Conservation (phyloP, 345 rosid genomes). For the Gossypium longicalyx region DNA sequence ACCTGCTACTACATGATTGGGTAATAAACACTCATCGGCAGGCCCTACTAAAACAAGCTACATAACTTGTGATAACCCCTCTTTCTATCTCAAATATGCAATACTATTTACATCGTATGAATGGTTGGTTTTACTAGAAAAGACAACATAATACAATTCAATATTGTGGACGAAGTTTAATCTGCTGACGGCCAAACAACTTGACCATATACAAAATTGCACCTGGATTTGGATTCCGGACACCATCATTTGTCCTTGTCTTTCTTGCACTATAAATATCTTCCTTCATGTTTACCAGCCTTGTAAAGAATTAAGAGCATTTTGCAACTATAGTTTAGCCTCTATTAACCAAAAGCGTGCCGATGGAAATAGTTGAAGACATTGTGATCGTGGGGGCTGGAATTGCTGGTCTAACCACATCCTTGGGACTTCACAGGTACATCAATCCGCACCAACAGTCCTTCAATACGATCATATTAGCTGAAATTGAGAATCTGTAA, state of each 20-base stretch:
- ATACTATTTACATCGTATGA: no score
- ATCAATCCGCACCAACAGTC: background rate
- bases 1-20: background rate
- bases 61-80: background rate
- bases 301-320: background rate
- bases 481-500: no score
- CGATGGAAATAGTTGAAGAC: conserved; percentile 5
- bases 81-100: no score
- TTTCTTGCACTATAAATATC: background rate
- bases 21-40: no score
- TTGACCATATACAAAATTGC: background rate
- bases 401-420: conserved; percentile 16
- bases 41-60: no score
- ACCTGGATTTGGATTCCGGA: background rate
- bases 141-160: background rate
- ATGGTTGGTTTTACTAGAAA: background rate
- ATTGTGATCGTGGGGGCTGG: conserved; percentile 14
- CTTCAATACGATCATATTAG: background rate
- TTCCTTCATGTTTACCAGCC: background rate
- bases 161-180: background rate
- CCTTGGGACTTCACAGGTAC: conserved; percentile 18
- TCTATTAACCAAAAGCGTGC: background rate
- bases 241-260: background rate
- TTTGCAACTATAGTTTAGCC: background rate
- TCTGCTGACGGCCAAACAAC: background rate